Evolutionary conservation across 345 rosid genomes (phyloP), one percentile per base, ranked within the genome.

Genomic region (Alliaria petiolata): DNA sequence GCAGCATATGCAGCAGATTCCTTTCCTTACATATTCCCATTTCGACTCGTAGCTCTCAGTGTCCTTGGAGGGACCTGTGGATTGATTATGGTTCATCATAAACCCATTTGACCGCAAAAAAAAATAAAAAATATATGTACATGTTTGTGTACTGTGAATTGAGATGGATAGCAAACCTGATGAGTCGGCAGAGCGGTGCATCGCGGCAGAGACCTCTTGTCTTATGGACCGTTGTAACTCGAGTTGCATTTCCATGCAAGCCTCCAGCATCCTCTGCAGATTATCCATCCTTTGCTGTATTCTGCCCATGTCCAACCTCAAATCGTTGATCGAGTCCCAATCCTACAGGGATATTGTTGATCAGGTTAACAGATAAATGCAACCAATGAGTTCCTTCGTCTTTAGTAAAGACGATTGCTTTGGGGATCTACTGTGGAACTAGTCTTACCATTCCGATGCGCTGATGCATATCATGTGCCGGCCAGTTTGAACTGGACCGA

Each of bases 201-300:
- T 79, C 0, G 98, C 96, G 6, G 95, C 89, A 11, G 96, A 91
- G 52, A 91, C 88, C 78, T 93, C 98, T 65, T 91, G 97, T 76
- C 87, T 86, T 65, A 93, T 86, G 46, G 96, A 89, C 62, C 95
- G 84, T 72, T 90, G 98, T 83, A 93, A 72, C 84, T 93, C 96
- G 14, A 89, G 91, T 77, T 93, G 98, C 98, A 93, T 93, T 69
- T 93, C 97, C 98, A 93, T 93, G 81, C 98, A 93, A 50, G 97
- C 83, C 81, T 87, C 97, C 64, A 93, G 79, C 92, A 87, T 90
- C 74, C 92, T 80, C 80, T 93, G 97, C 85, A 93, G 76, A 79
- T 77, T 87, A 76, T 87, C 90, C 97, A 93, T 91, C 84, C 96
- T 86, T 50, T 93, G 98, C 57, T 93, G 97, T 58, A 93, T 78